A percentile compares a stretch with the other conserved stretches of the same genome.
Conservation (phyloP, 306 rosid species). For the Amphicarpaea edgeworthii region DNA sequence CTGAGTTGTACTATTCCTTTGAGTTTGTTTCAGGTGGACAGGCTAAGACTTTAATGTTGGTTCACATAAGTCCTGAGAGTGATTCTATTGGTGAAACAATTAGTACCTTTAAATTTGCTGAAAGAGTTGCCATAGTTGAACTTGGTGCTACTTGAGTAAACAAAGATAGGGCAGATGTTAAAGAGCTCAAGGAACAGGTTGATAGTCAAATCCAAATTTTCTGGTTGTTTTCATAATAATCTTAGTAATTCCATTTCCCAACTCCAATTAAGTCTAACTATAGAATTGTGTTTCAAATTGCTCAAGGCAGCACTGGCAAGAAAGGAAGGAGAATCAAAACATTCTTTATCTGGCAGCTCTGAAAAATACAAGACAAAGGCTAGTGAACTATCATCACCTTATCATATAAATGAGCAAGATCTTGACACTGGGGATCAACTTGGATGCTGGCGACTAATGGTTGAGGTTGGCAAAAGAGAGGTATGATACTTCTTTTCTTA, state of each 20-base stretch:
- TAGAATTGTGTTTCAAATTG: constrained; percentile 60
- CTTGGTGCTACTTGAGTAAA: constrained; percentile 94
- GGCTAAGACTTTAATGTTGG: too few species aligned
- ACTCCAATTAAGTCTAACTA: constrained; percentile 14
- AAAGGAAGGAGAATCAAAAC: constrained; percentile 72
- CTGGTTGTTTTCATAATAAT: not conserved
- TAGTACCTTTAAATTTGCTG: constrained; percentile 96
- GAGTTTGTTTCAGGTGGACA: too few species aligned
- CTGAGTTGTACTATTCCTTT: too few species aligned
- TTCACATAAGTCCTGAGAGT: constrained; percentile 93
- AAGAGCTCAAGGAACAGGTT: constrained; percentile 94
- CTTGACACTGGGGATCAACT: constrained; percentile 52
- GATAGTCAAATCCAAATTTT: constrained; percentile 33
- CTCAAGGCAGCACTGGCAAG: constrained; percentile 85
- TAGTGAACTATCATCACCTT: constrained; percentile 67
- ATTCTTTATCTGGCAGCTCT: constrained; percentile 63
- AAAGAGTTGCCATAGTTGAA: constrained; percentile 94
- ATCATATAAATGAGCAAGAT: constrained; percentile 50
- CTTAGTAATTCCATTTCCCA: too few species aligned
- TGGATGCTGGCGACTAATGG: constrained; percentile 66
- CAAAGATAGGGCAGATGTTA: constrained; percentile 83
- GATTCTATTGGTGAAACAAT: constrained; percentile 89
- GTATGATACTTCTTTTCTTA: constrained; percentile 25
- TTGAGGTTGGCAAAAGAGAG: constrained; percentile 76
- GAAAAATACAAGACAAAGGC: constrained; percentile 65